These are phyloP conservation scores for Scopulariopsis brevicaulis DNA, from an alignment of 2,329 filamentous ascomycete genomes.

Conservation along the genomic window DNA sequence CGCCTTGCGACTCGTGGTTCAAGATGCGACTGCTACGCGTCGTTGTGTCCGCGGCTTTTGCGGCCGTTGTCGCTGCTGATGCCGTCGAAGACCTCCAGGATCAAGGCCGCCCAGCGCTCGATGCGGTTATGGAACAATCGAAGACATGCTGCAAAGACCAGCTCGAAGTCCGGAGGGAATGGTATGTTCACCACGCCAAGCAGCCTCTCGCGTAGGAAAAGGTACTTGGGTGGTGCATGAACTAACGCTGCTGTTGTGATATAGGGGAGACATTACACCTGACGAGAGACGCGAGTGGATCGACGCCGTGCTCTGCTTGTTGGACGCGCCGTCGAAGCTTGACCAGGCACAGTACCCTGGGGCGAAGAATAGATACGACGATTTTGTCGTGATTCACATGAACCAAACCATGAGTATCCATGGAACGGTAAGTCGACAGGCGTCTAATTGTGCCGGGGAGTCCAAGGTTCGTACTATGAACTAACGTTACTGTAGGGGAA, in stretches of 20 bases:
- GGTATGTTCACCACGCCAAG: slow-evolving; percentile 6
- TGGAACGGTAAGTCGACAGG: slow-evolving; percentile 10
- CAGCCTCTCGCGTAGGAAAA: neutral
- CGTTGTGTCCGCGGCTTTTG: slow-evolving; percentile 3
- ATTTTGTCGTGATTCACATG: slow-evolving; percentile 19
- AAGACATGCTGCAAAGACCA: slow-evolving; percentile 12
- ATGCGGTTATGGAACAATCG: slow-evolving; percentile 12
- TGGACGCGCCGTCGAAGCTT: slow-evolving; percentile 12
- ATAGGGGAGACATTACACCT: slow-evolving; percentile 5
- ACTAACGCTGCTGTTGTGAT: neutral
- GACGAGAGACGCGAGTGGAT: slow-evolving; percentile 13
- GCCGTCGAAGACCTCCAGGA: slow-evolving; percentile 13
- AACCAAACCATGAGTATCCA: slow-evolving; percentile 15
- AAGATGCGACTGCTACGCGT: slow-evolving; percentile 1
- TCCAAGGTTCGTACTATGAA: neutral
- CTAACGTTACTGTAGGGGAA: slow-evolving; percentile 12
- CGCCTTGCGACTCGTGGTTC: neutral
- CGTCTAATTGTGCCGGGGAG: neutral
- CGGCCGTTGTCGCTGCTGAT: slow-evolving; percentile 9
- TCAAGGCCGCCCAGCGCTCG: slow-evolving; percentile 11
- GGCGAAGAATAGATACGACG: slow-evolving; percentile 17
- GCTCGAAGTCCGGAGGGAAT: slow-evolving; percentile 12
- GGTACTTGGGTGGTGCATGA: neutral
- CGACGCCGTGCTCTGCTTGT: slow-evolving; percentile 14
- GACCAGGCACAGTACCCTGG: slow-evolving; percentile 12